Conservation (phyloP, 2,329 filamentous ascomycete species). For the Botrytis tulipae region DNA sequence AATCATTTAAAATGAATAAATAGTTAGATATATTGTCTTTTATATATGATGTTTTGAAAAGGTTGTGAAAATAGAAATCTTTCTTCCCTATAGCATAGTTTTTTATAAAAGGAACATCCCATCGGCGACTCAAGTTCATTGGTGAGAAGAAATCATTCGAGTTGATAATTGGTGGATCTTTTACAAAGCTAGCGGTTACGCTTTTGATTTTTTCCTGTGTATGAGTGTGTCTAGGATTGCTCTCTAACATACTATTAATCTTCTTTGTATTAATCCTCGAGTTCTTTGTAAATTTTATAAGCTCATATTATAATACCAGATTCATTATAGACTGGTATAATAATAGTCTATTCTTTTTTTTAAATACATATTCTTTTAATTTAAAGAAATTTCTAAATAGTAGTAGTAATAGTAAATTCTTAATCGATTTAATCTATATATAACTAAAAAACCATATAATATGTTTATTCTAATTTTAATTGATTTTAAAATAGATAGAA, state of each 20-base stretch:
- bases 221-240: neutral
- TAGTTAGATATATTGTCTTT: neutral
- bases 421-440: no score
- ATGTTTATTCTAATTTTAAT: no score
- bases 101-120: neutral
- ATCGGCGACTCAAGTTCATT: neutral
- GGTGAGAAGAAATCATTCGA: neutral
- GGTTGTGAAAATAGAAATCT: neutral
- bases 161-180: neutral
- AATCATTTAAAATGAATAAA: neutral
- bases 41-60: neutral
- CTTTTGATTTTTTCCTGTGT: neutral
- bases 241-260: neutral
- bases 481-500: no score
- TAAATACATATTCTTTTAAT: neutral
- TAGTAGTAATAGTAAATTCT: no score
- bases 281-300: neutral
- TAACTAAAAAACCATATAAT: no score
- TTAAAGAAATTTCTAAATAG: neutral
- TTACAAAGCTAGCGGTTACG: neutral
- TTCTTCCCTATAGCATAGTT: neutral
- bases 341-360: neutral
- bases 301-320: neutral
- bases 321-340: neutral
- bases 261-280: neutral